These are phyloP conservation scores for Skeletonema marinoi DNA, from an alignment of 108 stramenopile species.

Conservation along the genomic window DNA sequence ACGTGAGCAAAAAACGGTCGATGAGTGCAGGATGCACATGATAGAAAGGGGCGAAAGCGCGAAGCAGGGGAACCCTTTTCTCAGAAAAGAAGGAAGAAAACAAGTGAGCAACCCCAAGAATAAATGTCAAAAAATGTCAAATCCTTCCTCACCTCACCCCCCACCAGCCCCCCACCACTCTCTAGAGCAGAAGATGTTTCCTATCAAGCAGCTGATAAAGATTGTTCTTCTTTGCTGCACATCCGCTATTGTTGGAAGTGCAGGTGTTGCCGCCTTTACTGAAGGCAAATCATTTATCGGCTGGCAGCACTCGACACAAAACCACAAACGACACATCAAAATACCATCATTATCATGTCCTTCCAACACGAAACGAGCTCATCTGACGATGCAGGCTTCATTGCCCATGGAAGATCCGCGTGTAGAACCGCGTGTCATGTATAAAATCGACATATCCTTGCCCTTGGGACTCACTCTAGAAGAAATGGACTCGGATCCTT, in stretches of 20 bases:
- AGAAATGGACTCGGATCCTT: conserved; percentile 27
- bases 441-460: conserved; percentile 15
- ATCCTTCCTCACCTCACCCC: no score
- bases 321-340: neutral
- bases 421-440: conserved; percentile 6
- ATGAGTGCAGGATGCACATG: no score
- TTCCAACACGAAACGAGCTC: neutral
- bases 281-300: neutral
- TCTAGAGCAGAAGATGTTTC: neutral
- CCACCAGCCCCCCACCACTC: no score
- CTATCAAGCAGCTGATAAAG: neutral
- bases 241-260: neutral
- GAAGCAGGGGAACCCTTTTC: no score
- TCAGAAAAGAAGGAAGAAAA: no score
- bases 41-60: no score
- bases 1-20: neutral
- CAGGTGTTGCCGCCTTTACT: neutral
- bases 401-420: conserved; percentile 16
- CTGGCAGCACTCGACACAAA: neutral
- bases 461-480: conserved; percentile 24
- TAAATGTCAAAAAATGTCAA: no score
- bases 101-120: no score
- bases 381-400: neutral
- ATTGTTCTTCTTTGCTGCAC: neutral
- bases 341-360: neutral